phyloP scores from a whole-genome alignment of 441 rosid genomes.

The Kokia cookei region DNA sequence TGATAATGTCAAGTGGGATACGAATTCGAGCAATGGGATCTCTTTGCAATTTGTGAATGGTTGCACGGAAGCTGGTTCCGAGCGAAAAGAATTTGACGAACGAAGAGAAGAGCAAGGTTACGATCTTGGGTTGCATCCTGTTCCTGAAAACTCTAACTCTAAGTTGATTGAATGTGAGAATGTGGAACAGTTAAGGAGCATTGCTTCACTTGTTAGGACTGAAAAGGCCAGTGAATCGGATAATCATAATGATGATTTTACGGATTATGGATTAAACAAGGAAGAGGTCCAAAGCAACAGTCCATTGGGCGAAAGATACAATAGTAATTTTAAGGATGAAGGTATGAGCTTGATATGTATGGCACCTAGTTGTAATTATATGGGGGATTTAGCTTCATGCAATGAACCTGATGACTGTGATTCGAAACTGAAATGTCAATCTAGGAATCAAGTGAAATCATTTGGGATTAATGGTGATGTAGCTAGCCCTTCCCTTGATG shows the following conservation, averaged over 20 bases:
- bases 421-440: constrained; percentile 19
- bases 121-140: constrained; percentile 26
- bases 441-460: constrained; percentile 23
- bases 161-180: constrained; percentile 23
- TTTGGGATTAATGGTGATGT: constrained; percentile 41
- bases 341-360: constrained; percentile 29
- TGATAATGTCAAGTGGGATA: constrained; percentile 82
- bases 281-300: constrained; percentile 16
- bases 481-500: constrained; percentile 38
- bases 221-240: constrained; percentile 7
- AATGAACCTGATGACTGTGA: constrained; percentile 25
- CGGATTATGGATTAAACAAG: constrained; percentile 2
- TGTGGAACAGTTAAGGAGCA: constrained; percentile 13
- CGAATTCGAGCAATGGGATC: constrained; percentile 61
- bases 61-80: constrained; percentile 19
- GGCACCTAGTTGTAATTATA: constrained; percentile 22
- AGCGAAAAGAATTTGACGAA: constrained; percentile 19
- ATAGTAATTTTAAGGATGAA: constrained; percentile 21
- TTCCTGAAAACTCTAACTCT: constrained; percentile 16
- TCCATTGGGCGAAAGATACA: constrained; percentile 23
- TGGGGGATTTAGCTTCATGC: constrained; percentile 46
- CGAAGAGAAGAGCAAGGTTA: constrained; percentile 30
- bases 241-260: constrained; percentile 8
- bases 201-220: constrained; percentile 10
- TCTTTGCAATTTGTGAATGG: constrained; percentile 43